Conservation (phyloP, 352 stramenopile species). For the Phytophthora crassamura region DNA sequence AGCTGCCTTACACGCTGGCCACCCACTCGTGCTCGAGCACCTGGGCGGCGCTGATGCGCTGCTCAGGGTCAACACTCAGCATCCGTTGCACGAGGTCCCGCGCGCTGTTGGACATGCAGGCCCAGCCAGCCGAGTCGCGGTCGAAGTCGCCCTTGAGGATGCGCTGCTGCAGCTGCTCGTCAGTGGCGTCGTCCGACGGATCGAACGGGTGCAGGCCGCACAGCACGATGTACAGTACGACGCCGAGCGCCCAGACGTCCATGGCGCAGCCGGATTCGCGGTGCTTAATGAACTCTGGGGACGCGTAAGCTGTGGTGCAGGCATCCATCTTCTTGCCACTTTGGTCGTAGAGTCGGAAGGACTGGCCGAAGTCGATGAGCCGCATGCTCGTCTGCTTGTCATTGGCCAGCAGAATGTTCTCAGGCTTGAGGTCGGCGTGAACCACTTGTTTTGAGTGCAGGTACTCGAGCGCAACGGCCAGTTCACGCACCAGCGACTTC, state of each 20-base stretch:
- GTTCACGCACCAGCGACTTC: slow-evolving; percentile 40
- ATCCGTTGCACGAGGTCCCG: slow-evolving; percentile 50
- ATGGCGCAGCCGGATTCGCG: slow-evolving; percentile 41
- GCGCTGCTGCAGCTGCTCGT: slow-evolving; percentile 45
- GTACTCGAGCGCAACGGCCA: slow-evolving; percentile 48
- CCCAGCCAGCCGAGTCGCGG: slow-evolving; percentile 40
- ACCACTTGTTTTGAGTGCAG: slow-evolving; percentile 56
- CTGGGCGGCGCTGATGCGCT: slow-evolving; percentile 51
- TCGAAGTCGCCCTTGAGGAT: slow-evolving; percentile 54
- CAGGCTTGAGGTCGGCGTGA: slow-evolving; percentile 63
- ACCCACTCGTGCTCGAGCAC: slow-evolving; percentile 68
- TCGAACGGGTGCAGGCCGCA: slow-evolving; percentile 66
- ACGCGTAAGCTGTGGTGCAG: slow-evolving; percentile 49
- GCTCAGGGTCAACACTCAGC: slow-evolving; percentile 48
- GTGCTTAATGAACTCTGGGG: slow-evolving; percentile 50
- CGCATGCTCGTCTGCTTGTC: slow-evolving; percentile 48
- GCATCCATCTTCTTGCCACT: slow-evolving; percentile 21
- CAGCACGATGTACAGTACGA: slow-evolving; percentile 65
- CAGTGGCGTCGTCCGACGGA: slow-evolving; percentile 52
- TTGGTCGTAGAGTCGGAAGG: slow-evolving; percentile 41
- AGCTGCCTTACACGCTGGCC: slow-evolving; percentile 7
- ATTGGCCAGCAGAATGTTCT: slow-evolving; percentile 58
- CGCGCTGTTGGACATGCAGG: slow-evolving; percentile 48
- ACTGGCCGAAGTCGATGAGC: slow-evolving; percentile 86
- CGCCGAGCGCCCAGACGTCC: slow-evolving; percentile 65